Base-by-base conservation (phyloP, 129 eudicot genomes). In the Flaveria sonorensis region DNA sequence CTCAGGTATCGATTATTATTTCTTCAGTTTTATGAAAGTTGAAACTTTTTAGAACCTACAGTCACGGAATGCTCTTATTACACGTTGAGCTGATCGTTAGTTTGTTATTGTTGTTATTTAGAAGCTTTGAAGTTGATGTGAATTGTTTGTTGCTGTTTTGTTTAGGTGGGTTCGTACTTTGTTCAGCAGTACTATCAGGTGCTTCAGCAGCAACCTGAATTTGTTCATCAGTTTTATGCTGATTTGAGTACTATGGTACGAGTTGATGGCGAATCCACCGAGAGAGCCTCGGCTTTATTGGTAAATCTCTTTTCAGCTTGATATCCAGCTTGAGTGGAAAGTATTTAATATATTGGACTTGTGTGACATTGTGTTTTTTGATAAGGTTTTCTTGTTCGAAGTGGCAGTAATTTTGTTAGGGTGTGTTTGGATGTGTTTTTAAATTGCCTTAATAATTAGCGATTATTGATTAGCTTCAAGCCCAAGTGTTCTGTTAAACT, bases 81-180 rank as follows among this genome's bases (percentile, higher is more conserved):
- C 10, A 0, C 16, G 11, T 0, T 59, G 15, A 48, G 2, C 19
- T 50, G 6, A 50, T 50, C 7, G 4, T 24, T 9, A 11, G 16
- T 23, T 60, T 23, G 65, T 21, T 36, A 36, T 36, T 4, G 20
- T 52, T 52, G n/a, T 52, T 16, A 0, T 52, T 52, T 14, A 15
- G n/a, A 15, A 6, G 11, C 6, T 36, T 32, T 36, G 40, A 36
- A 0, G 7, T 36, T 57, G 65, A 56, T 56, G 3, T 6, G 13
- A 10, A 23, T 70, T 20, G 4, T 7, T n/a, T 30, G 7, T 79
- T 57, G 68, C 56, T 81, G 62, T 32, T 79, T 70, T 52, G 79
- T 28, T 56, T 47, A 94, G 99, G 96, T 94, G 26, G 99, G 97
- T 71, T 89, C 99, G 72, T 90, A 90, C 70, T 90, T 90, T 81